Conservation (phyloP, 306 rosid genomes). For the Medicago ruthenica region DNA sequence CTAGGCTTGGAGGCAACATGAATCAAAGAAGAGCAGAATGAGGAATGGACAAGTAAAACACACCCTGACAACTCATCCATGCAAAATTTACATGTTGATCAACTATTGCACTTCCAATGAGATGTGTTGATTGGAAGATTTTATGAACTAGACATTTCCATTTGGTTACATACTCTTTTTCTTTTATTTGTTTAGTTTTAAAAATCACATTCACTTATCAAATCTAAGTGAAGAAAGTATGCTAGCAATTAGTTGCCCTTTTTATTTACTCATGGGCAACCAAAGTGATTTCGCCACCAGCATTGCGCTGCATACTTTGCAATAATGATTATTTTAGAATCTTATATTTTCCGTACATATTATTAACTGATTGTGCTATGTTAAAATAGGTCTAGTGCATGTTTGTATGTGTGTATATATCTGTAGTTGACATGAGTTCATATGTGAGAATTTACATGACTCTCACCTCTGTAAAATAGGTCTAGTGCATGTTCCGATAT, state of each 20-base stretch:
- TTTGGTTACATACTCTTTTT: conserved; percentile 41
- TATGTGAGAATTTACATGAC: background rate
- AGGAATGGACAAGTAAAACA: conserved; percentile 38
- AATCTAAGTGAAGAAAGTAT: conserved; percentile 36
- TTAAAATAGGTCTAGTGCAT: background rate
- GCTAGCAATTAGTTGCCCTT: conserved; percentile 36
- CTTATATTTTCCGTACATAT: background rate
- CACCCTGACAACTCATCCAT: conserved; percentile 24
- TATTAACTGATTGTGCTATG: conserved; percentile 7
- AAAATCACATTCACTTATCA: conserved; percentile 22
- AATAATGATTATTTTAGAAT: background rate
- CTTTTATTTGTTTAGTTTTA: conserved; percentile 34
- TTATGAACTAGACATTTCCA: conserved; percentile 45
- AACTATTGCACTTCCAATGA: conserved; percentile 46
- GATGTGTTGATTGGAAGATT: conserved; percentile 49
- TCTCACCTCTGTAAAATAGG: background rate
- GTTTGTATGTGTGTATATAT: background rate
- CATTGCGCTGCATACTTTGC: conserved; percentile 37
- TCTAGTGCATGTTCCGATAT: too few relatives aligned
- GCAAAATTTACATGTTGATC: conserved; percentile 51
- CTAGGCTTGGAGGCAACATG: conserved; percentile 35
- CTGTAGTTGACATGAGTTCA: background rate
- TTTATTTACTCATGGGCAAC: conserved; percentile 37
- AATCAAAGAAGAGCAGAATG: conserved; percentile 39
- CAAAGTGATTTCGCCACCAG: conserved; percentile 30